A percentile compares a stretch with the other conserved stretches of the same genome.
Conservation (phyloP, 2,329 filamentous ascomycete genomes). For the Colletotrichum echinochloae region DNA sequence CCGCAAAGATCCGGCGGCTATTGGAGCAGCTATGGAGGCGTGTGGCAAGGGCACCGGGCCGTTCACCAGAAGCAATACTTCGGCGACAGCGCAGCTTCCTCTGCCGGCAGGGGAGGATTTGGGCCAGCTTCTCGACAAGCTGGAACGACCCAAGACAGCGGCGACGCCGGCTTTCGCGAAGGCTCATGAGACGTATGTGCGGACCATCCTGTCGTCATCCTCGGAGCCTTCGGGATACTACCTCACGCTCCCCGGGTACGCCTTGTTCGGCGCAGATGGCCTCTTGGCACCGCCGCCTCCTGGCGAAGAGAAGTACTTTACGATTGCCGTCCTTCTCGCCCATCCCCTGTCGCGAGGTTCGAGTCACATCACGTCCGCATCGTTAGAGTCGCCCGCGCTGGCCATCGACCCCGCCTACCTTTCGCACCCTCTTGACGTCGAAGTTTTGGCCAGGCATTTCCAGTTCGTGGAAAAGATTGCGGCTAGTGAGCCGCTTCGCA, state of each 20-base stretch:
- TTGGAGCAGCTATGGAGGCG: constrained; percentile 43
- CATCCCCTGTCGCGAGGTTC: constrained; percentile 72
- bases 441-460: constrained; percentile 60
- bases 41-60: constrained; percentile 43
- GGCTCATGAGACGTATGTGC: constrained; percentile 36
- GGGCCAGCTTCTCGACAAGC: constrained; percentile 45
- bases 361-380: constrained; percentile 65
- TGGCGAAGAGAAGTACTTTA: constrained; percentile 58
- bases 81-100: constrained; percentile 43
- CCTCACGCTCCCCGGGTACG: constrained; percentile 38
- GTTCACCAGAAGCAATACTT: constrained; percentile 42
- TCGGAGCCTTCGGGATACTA: constrained; percentile 41
- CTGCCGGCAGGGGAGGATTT: constrained; percentile 46
- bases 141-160: constrained; percentile 20
- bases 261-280: constrained; percentile 38
- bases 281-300: constrained; percentile 37
- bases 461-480: constrained; percentile 54
- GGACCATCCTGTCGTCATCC: constrained; percentile 31
- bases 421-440: constrained; percentile 67
- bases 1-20: constrained; percentile 40
- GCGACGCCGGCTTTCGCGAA: constrained; percentile 31
- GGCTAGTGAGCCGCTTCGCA: constrained; percentile 55
- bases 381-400: constrained; percentile 45
- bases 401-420: constrained; percentile 66
- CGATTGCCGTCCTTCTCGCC: constrained; percentile 67